Conservation (phyloP, 169 alveolate species). For the Cryptosporidium felis region DNA sequence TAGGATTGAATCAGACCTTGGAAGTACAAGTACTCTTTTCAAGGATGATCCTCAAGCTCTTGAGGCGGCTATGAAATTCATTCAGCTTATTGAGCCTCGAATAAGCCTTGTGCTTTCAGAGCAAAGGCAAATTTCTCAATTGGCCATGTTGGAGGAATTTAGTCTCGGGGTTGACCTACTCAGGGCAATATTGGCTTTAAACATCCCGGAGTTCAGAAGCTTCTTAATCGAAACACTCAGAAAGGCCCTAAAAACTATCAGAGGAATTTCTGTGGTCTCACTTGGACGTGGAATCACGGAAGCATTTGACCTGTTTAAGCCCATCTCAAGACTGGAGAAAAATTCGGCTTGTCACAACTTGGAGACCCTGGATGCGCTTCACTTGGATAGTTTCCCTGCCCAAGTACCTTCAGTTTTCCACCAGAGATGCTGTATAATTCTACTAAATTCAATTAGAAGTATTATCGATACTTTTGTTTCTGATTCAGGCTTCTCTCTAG, state of each 20-base stretch:
- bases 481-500: conserved; percentile 26
- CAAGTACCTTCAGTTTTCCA: conserved; percentile 60
- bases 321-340: conserved; percentile 33
- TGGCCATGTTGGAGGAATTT: conserved; percentile 62
- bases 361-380: conserved; percentile 24
- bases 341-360: conserved; percentile 32
- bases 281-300: conserved; percentile 68
- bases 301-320: conserved; percentile 48
- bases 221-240: conserved; percentile 18
- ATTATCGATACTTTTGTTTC: conserved; percentile 32
- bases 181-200: neutral
- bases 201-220: neutral
- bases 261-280: conserved; percentile 58
- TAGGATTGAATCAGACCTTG: neutral
- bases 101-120: conserved; percentile 10
- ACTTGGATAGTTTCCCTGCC: conserved; percentile 52
- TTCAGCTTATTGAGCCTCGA: conserved; percentile 15
- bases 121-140: conserved; percentile 6
- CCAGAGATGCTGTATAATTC: conserved; percentile 30
- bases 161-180: conserved; percentile 21
- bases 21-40: neutral
- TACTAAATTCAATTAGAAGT: conserved; percentile 41
- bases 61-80: conserved; percentile 5
- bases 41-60: conserved; percentile 23
- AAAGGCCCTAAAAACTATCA: conserved; percentile 37